Evolutionary conservation across 2,329 filamentous ascomycete species (phyloP).

Genomic region (Pseudogymnoascus sp.): DNA sequence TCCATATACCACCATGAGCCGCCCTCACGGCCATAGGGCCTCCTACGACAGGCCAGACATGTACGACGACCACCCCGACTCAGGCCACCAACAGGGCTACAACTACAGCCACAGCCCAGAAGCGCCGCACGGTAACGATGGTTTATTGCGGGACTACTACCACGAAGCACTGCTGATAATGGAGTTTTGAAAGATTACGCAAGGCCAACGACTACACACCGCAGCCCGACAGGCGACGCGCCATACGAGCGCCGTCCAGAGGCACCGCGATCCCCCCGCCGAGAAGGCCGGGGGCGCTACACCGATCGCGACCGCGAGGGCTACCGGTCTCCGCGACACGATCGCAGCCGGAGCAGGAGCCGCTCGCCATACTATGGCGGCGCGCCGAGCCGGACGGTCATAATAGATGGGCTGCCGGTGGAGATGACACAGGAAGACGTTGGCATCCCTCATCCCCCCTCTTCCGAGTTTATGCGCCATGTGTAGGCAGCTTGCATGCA

Average conservation of each 20-base stretch:
- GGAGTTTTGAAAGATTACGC: constrained; percentile 27
- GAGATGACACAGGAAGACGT: constrained; percentile 46
- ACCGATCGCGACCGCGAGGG: constrained; percentile 29
- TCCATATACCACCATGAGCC: constrained; percentile 17
- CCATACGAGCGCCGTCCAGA: constrained; percentile 31
- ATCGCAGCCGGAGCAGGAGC: constrained; percentile 20
- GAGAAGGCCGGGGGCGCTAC: constrained; percentile 27
- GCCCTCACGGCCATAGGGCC: constrained; percentile 17
- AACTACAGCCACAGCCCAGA: constrained; percentile 22
- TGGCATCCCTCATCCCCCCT: constrained; percentile 34
- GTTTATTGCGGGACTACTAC: constrained; percentile 21
- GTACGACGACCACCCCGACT: constrained; percentile 36
- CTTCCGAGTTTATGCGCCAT: constrained; percentile 8
- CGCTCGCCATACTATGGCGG: constrained; percentile 24
- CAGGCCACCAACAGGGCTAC: constrained; percentile 16
- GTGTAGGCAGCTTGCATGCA: not conserved
- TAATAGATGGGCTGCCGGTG: constrained; percentile 47
- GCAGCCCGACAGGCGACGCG: constrained; percentile 27
- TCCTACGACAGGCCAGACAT: constrained; percentile 30
- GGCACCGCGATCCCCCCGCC: constrained; percentile 32
- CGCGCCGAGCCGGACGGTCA: constrained; percentile 43
- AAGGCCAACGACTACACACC: constrained; percentile 22
- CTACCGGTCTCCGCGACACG: constrained; percentile 25
- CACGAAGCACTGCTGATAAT: constrained; percentile 29
- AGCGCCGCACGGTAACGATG: constrained; percentile 31